Evolutionary conservation across 2,329 filamentous ascomycete genomes (phyloP), one percentile per base, ranked within the genome.

Genomic region (Cladophialophora exuberans): DNA sequence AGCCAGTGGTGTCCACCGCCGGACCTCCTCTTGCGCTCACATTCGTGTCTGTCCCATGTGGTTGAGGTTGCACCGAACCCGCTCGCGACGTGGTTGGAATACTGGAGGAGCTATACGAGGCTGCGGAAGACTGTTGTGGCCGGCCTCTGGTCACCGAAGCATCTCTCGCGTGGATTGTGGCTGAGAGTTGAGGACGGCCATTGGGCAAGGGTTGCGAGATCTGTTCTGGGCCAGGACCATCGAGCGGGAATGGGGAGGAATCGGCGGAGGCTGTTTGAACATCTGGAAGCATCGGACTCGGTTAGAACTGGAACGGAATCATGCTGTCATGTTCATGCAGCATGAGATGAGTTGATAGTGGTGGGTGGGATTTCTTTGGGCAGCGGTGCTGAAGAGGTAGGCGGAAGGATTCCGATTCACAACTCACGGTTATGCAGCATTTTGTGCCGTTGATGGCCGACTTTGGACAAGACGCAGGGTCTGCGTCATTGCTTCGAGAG

Each of bases 111-210:
- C 38, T 52, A 46, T 63, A 59, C 20, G 51, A 39, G 35, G 56
- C 47, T 15, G 54, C 39, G 15, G 41, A 33, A 25, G 47, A 28
- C 26, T 62, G 61, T 38, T 56, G 55, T 43, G 60, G 45, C 66
- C 75, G 69, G 54, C 74, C 74, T 69, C 75, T 71, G 41, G 69
- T 72, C 42, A 71, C 60, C 52, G 75, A 77, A 35, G 72, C 64
- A 63, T 77, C 74, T 61, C 74, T 71, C 55, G 71, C 73, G 57
- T 76, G 74, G 52, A 72, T 66, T 10, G 56, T n/a, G 49, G 67
- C 67, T 46, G 70, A 67, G 11, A 70, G 68, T 44, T 70, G 71
- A 47, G 68, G 66, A 47, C 54, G 61, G 23, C 22, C 46, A 36
- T 42, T 54, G 44, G 52, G 25, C 30, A 49, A 23, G 9, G 56